Conservation (phyloP, 2,329 filamentous ascomycete species). For the Balansia obtecta region DNA sequence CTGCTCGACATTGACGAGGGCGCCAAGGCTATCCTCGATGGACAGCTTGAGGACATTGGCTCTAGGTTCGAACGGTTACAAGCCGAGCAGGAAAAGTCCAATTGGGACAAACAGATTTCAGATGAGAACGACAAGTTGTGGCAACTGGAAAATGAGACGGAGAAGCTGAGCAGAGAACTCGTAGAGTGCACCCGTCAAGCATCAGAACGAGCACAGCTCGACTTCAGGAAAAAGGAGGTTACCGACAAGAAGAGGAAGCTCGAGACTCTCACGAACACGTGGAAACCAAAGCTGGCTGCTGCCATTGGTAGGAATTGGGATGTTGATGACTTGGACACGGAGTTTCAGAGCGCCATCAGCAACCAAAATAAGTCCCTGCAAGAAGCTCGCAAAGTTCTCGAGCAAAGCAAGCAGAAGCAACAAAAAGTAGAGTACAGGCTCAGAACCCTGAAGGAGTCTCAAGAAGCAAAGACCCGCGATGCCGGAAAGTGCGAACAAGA, state of each 20-base stretch:
- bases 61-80: slow-evolving; percentile 48
- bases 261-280: slow-evolving; percentile 63
- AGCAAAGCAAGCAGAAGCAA: slow-evolving; percentile 57
- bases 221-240: slow-evolving; percentile 70
- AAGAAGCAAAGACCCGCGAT: slow-evolving; percentile 52
- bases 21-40: slow-evolving; percentile 62
- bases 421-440: slow-evolving; percentile 66
- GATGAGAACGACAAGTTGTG: slow-evolving; percentile 53
- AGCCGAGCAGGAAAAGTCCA: slow-evolving; percentile 47
- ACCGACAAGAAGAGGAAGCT: slow-evolving; percentile 62
- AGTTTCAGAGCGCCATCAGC: slow-evolving; percentile 53
- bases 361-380: slow-evolving; percentile 44
- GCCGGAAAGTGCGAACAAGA: slow-evolving; percentile 46
- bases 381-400: slow-evolving; percentile 57
- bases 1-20: slow-evolving; percentile 80
- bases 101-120: slow-evolving; percentile 60
- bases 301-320: slow-evolving; percentile 57
- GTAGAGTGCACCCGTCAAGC: slow-evolving; percentile 72
- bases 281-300: slow-evolving; percentile 55
- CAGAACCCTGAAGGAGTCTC: slow-evolving; percentile 49
- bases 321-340: slow-evolving; percentile 53
- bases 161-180: slow-evolving; percentile 66
- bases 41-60: slow-evolving; percentile 58
- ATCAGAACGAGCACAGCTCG: slow-evolving; percentile 70
- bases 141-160: slow-evolving; percentile 57